Base-by-base conservation (phyloP, 2,329 filamentous ascomycete genomes). In the Aaosphaeria pasadenensis region DNA sequence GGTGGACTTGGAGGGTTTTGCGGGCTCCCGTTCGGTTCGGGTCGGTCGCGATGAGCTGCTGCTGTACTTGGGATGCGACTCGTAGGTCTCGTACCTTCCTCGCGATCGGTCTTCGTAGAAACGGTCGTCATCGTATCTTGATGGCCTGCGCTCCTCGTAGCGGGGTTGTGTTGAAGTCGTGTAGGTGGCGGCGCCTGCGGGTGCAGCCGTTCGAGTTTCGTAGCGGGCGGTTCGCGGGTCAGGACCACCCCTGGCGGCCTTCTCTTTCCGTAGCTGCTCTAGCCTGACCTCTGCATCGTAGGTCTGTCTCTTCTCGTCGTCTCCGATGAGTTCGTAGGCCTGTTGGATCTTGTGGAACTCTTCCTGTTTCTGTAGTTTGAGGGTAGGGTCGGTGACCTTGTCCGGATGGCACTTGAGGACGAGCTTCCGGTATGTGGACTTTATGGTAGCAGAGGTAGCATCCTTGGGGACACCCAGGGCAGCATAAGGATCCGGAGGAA, bases 311-410 rank as follows among this genome's bases (percentile, higher is more conserved):
- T 86, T 83, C 5, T 75, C 77, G 30, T 92, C 87, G 65, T 96
- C 86, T 62, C 84, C 88, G 51, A 99, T 82, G 30, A 94, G 78
- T 71, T 97, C 94, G 72, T 96, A 99, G 44, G 94, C 91, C 60
- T 91, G 84, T 70, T 96, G 91, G 32, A 97, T 89, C 67, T 84
- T 85, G 71, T 96, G 91, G 64, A 97, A 99, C 71, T 95, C 86
- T 59, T 90, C 86, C 59, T 88, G 84, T 70, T 91, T 95, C 59
- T 83, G 76, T 50, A 84, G 83, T 72, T 94, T 95, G 61, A 88
- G 76, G 11, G 83, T 77, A 45, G 86, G 84, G 62, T 95, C 84
- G 57, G 90, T 86, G 53, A 95, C 83, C 74, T 96, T 95, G 77
- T 96, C 91, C 32, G 91, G 91, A 60, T 96, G 91, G 66, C 87